Evolutionary conservation across 805 yeast species (phyloP).

Genomic region (Candida stauntonica): DNA sequence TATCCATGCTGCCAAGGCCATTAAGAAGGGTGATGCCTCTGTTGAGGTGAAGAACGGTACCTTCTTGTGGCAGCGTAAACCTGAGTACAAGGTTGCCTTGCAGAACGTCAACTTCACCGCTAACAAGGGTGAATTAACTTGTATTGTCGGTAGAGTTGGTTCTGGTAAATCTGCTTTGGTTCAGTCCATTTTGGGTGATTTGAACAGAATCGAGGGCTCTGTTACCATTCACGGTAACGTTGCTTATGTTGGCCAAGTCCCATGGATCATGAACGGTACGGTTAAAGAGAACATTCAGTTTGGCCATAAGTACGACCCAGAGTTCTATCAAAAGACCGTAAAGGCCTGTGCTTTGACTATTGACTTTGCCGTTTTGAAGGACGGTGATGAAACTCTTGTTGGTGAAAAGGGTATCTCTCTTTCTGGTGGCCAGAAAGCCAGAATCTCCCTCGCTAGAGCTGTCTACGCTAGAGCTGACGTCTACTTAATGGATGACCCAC

Average conservation of each 20-base stretch:
- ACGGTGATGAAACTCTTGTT: constrained; percentile 88
- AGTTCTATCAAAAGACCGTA: constrained; percentile 74
- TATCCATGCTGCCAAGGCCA: constrained; percentile 41
- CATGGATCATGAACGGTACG: constrained; percentile 97
- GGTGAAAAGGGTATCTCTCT: constrained; percentile 97
- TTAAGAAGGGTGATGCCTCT: constrained; percentile 60
- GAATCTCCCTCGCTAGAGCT: constrained; percentile 91
- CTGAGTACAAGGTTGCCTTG: constrained; percentile 64
- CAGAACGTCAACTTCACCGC: constrained; percentile 58
- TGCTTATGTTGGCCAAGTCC: constrained; percentile 89
- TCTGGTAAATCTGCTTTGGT: constrained; percentile 83
- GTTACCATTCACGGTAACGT: constrained; percentile 70
- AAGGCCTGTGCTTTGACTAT: constrained; percentile 83
- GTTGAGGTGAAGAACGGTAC: constrained; percentile 62
- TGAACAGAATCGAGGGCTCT: constrained; percentile 69
- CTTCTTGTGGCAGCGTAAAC: constrained; percentile 74
- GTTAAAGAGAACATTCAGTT: constrained; percentile 88
- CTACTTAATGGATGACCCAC: constrained; percentile 84
- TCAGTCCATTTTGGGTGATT: constrained; percentile 77
- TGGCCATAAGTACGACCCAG: constrained; percentile 80
- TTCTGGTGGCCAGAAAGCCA: constrained; percentile 97
- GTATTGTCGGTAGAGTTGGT: constrained; percentile 89
- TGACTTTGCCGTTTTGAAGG: constrained; percentile 76
- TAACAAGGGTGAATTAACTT: constrained; percentile 71
- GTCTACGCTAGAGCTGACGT: constrained; percentile 93